Percentiles rank a stretch among this genome's conserved stretches.
phyloP scores from a whole-genome alignment of 176 grass and related monocot genomes.

The Carex parvula region DNA sequence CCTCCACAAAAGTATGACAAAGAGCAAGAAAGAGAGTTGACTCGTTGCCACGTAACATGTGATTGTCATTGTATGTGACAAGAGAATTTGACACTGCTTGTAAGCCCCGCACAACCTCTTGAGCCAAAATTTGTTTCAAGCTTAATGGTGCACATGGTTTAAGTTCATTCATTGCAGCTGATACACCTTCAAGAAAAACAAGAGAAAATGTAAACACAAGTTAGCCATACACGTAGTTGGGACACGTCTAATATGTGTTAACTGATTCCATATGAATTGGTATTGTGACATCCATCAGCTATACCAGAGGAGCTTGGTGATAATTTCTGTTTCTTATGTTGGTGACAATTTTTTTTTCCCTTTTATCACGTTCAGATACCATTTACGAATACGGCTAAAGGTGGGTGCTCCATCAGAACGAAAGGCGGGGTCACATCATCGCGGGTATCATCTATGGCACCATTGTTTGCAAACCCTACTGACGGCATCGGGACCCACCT shows the following conservation, averaged over 20 bases:
- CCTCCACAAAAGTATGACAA: conserved; percentile 89
- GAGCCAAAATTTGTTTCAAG: conserved; percentile 70
- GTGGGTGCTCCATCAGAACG: conserved; percentile 95
- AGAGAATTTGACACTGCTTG: conserved; percentile 86
- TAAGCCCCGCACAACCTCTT: conserved; percentile 82
- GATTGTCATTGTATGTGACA: conserved; percentile 88
- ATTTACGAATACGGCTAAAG: conserved; percentile 96
- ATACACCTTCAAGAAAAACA: conserved; percentile 68
- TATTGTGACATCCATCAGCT: neutral
- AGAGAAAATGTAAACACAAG: neutral
- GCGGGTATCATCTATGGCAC: conserved; percentile 63
- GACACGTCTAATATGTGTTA: neutral
- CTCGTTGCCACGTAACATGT: conserved; percentile 83
- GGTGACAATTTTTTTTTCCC: neutral
- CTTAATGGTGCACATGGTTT: conserved; percentile 81
- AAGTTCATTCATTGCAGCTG: conserved; percentile 90
- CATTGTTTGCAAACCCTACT: conserved; percentile 90
- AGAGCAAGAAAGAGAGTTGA: conserved; percentile 84
- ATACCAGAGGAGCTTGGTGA: neutral
- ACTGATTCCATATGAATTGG: neutral
- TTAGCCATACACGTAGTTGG: neutral
- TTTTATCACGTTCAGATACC: conserved; percentile 38
- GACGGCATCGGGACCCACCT: conserved; percentile 95
- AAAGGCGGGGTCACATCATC: conserved; percentile 86
- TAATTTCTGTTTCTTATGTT: neutral